phyloP scores from a whole-genome alignment of 345 rosid species.

The Hirschfeldia incana region DNA sequence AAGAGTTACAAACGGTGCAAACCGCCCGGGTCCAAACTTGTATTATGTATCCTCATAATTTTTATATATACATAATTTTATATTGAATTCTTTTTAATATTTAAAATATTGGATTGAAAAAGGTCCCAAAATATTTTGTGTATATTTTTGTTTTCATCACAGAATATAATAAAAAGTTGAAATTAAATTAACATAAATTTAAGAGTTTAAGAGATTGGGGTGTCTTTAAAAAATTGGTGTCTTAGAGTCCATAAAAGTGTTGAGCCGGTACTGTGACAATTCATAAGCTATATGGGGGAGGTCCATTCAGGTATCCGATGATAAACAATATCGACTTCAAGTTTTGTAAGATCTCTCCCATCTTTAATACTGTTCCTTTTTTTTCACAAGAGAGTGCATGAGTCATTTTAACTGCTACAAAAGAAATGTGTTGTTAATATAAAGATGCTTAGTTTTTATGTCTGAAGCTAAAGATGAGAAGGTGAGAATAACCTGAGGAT shows the following conservation, averaged over 20 bases:
- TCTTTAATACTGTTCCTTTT: background rate
- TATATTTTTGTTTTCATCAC: too few relatives aligned
- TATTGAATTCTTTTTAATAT: too few relatives aligned
- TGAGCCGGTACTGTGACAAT: background rate
- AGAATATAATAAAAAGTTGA: too few relatives aligned
- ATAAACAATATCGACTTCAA: slow-evolving; percentile 56
- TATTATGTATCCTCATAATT: too few relatives aligned
- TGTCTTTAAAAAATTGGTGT: background rate
- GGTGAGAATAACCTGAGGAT: slow-evolving; percentile 69
- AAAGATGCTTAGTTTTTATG: background rate
- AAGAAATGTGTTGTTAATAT: background rate
- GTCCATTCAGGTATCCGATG: slow-evolving; percentile 71
- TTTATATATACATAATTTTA: too few relatives aligned
- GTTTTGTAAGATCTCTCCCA: slow-evolving; percentile 56
- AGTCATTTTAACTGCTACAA: background rate
- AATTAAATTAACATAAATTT: too few relatives aligned
- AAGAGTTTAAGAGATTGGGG: too few relatives aligned
- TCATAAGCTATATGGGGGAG: background rate
- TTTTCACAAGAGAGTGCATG: background rate
- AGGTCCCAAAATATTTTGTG: too few relatives aligned
- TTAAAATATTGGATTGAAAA: too few relatives aligned
- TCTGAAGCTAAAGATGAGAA: slow-evolving; percentile 71
- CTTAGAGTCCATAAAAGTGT: background rate
- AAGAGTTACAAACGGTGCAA: too few relatives aligned
- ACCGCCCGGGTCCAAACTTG: too few relatives aligned